Evolutionary conservation across 495 filamentous ascomycete species (phyloP).

Genomic region (Wilcoxina mikolae): DNA sequence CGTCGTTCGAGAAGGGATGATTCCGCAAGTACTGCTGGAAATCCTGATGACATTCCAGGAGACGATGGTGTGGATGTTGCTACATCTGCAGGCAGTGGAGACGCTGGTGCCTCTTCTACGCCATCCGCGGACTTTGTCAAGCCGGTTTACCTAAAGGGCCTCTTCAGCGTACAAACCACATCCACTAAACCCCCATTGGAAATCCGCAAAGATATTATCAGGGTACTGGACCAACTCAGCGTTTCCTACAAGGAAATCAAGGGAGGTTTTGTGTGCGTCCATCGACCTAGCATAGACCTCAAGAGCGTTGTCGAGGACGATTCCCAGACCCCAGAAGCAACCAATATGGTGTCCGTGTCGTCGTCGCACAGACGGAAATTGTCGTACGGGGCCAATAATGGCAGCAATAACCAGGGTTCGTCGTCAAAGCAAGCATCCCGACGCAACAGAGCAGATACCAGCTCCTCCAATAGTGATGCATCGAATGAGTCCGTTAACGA

Average conservation of each 20-base stretch:
- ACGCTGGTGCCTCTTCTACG: conserved; percentile 19
- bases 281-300: conserved; percentile 77
- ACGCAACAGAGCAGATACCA: conserved; percentile 45
- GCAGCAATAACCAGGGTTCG: conserved; percentile 7
- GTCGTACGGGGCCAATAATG: conserved; percentile 52
- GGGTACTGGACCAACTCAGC: conserved; percentile 72
- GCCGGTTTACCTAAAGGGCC: conserved; percentile 89
- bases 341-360: conserved; percentile 38
- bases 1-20: conserved; percentile 70
- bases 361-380: conserved; percentile 62
- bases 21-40: conserved; percentile 23
- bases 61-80: conserved; percentile 19
- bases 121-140: conserved; percentile 41
- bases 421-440: conserved; percentile 19
- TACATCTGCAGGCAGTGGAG: conserved; percentile 24
- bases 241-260: conserved; percentile 84
- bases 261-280: conserved; percentile 80
- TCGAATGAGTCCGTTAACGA: conserved; percentile 70
- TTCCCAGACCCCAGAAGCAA: conserved; percentile 33
- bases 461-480: conserved; percentile 65
- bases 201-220: conserved; percentile 82
- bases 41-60: conserved; percentile 19
- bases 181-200: conserved; percentile 73
- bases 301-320: conserved; percentile 54
- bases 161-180: conserved; percentile 95